Percentiles rank a stretch among this genome's conserved stretches.
phyloP scores from a whole-genome alignment of 2,329 filamentous ascomycete species.

The Talaromyces sp. region DNA sequence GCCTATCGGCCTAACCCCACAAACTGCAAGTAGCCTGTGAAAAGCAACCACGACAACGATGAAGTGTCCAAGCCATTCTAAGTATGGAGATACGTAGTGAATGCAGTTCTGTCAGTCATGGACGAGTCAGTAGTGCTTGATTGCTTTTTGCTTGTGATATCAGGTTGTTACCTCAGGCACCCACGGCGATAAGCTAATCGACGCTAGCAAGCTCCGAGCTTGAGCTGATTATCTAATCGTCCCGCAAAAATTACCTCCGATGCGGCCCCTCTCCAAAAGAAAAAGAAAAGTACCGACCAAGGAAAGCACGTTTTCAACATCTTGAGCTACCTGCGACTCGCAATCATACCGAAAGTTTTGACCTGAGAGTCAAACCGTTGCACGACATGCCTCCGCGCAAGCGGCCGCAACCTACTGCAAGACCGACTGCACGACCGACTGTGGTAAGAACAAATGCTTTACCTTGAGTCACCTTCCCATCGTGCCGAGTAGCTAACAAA shows the following conservation, averaged over 20 bases:
- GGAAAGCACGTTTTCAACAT: neutral
- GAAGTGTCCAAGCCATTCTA: constrained; percentile 1
- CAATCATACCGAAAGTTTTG: neutral
- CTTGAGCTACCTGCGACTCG: neutral
- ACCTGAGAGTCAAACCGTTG: constrained; percentile 4
- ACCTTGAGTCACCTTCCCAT: neutral
- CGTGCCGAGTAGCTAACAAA: neutral
- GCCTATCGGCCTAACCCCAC: neutral
- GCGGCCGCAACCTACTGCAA: constrained; percentile 34
- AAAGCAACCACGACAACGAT: constrained; percentile 14
- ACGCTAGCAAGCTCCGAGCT: constrained; percentile 1
- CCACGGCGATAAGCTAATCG: constrained; percentile 6
- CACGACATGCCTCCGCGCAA: constrained; percentile 39
- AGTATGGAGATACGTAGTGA: neutral
- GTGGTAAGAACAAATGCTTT: constrained; percentile 15
- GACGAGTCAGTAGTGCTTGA: neutral
- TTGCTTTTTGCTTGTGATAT: neutral
- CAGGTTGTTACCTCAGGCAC: neutral
- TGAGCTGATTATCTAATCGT: constrained; percentile 16
- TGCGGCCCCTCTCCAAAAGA: constrained; percentile 11
- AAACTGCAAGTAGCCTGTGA: constrained; percentile 12
- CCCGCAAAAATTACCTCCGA: constrained; percentile 16
- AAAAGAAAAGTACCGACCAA: neutral
- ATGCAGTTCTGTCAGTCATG: neutral
- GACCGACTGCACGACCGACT: constrained; percentile 28